Base-by-base conservation (phyloP, 352 stramenopile species). In the Phytophthora idaei region DNA sequence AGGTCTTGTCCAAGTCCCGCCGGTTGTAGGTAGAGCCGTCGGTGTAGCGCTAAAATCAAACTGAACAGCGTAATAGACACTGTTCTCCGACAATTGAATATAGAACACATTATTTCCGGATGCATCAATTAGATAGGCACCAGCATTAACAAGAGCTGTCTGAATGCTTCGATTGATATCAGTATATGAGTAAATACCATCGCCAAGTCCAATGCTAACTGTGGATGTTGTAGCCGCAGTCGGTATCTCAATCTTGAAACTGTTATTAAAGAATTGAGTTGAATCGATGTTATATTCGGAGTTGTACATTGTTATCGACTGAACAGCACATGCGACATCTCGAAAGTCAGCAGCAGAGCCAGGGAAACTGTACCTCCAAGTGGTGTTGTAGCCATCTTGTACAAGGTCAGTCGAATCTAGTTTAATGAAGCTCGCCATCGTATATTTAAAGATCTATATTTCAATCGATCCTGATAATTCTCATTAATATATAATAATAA, bases 161-260 rank as follows among this genome's bases (percentile, higher is more conserved):
- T 66, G 58, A n/a, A 66, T 60, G 29, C 39, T 57, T 27, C 31
- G 17, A 32, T 60, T 66, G 4, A 60, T 60, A 42, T 66, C 41
- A n/a, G 7, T 5, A 34, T 59, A 66, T 0, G 0, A 4, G 9
- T 14, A 39, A 12, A 3, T 3, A 9, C 9, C 34, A 39, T 39
- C 34, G 12, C 2, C 7, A 12, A 39, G 34, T 3, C 3, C 8
- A 9, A 12, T 39, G 3, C 7, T 12, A 39, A 39, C 0, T 39
- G 34, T 39, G 2, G 34, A 39, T 12, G 34, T 14, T 2, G 34
- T 39, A 14, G 7, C 5, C 9, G 7, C 34, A 12, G 34, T 39
- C 34, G 34, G 34, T 12, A 39, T 12, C 34, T 39, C 34, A 12
- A 39, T 21, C 9, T 39, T 12, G 34, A 12, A 39, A 39, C 34